Conservation (phyloP, 768 basidiomycete genomes). For the Suillus hirtellus region DNA sequence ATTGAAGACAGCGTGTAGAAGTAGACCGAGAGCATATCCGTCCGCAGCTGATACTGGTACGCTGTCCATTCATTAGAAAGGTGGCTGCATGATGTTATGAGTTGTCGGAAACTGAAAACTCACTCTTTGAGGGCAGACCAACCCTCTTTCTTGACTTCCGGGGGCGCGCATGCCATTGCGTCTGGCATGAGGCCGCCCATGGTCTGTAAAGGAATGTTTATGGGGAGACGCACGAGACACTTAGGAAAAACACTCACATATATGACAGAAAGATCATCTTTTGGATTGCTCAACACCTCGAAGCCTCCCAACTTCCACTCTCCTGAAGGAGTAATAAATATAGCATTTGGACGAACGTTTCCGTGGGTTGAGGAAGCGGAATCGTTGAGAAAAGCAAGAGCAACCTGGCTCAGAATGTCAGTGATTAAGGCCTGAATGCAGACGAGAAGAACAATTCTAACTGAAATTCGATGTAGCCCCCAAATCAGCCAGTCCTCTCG, state of each 20-base stretch:
- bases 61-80: slow-evolving; percentile 29
- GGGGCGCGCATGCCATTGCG: slow-evolving; percentile 61
- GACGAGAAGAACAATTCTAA: slow-evolving; percentile 40
- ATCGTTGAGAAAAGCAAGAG: slow-evolving; percentile 87
- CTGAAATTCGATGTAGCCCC: slow-evolving; percentile 90
- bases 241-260: slow-evolving; percentile 56
- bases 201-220: slow-evolving; percentile 45
- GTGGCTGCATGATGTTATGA: not conserved
- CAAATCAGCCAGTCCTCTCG: slow-evolving; percentile 90
- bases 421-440: not conserved
- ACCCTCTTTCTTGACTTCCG: slow-evolving; percentile 87
- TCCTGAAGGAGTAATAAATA: slow-evolving; percentile 90
- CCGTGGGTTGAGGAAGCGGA: slow-evolving; percentile 83
- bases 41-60: slow-evolving; percentile 67
- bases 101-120: slow-evolving; percentile 19
- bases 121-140: slow-evolving; percentile 86
- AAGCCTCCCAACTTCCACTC: slow-evolving; percentile 98
- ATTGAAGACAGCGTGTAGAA: slow-evolving; percentile 88
- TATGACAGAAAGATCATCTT: slow-evolving; percentile 74
- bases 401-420: slow-evolving; percentile 53
- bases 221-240: slow-evolving; percentile 1
- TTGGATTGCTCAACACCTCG: slow-evolving; percentile 82
- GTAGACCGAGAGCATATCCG: slow-evolving; percentile 84
- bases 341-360: slow-evolving; percentile 66
- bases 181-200: slow-evolving; percentile 66